These are phyloP conservation scores for Magnolia sinica DNA, from an alignment of 164 flowering plant genomes.

Conservation along the genomic window DNA sequence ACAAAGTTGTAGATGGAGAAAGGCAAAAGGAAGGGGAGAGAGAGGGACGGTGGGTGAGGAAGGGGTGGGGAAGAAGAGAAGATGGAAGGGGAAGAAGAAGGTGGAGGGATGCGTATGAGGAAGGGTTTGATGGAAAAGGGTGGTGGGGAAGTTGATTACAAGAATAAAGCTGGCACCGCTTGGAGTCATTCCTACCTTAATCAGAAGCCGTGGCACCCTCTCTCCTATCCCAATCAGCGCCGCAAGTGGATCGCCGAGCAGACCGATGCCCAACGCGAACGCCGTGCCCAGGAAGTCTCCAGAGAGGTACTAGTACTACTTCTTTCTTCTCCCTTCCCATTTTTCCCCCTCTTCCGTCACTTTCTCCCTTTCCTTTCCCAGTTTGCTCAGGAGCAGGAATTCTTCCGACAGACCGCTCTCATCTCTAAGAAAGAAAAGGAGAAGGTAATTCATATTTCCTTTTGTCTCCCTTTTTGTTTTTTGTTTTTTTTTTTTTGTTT, in stretches of 20 bases:
- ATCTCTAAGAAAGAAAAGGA: slow-evolving; percentile 87
- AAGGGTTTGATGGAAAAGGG: slow-evolving; percentile 46
- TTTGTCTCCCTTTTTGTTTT: neutral
- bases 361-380: slow-evolving; percentile 19
- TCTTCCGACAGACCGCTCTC: slow-evolving; percentile 78
- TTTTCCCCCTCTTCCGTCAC: neutral
- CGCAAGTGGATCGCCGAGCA: slow-evolving; percentile 99
- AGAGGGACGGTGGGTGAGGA: too few species aligned
- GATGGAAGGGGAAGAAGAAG: slow-evolving; percentile 32
- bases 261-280: slow-evolving; percentile 60
- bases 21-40: too few species aligned
- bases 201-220: slow-evolving; percentile 99
- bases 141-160: slow-evolving; percentile 74
- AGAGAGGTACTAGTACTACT: slow-evolving; percentile 50
- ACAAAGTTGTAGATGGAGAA: too few species aligned
- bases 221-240: slow-evolving; percentile 96
- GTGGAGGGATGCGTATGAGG: slow-evolving; percentile 45
- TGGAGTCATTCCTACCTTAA: slow-evolving; percentile 92
- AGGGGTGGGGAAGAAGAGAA: slow-evolving; percentile 4
- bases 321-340: neutral
- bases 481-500: neutral
- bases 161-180: slow-evolving; percentile 81
- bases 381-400: slow-evolving; percentile 96
- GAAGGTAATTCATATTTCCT: slow-evolving; percentile 40
- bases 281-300: slow-evolving; percentile 75